phyloP scores from a whole-genome alignment of 2,329 filamentous ascomycete genomes.

The Pseudofabraea citricarpa region DNA sequence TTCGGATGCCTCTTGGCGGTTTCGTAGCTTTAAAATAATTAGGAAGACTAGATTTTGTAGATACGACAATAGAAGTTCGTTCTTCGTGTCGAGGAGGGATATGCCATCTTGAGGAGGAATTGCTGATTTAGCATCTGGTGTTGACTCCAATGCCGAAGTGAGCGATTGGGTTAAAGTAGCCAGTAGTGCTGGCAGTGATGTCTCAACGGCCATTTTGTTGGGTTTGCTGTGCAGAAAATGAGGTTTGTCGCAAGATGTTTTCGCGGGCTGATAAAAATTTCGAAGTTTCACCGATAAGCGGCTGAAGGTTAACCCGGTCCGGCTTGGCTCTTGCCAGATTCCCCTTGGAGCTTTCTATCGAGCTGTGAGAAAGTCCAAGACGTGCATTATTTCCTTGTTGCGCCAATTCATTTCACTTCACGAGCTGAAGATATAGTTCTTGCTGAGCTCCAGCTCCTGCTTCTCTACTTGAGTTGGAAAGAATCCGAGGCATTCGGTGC shows the following conservation, averaged over 20 bases:
- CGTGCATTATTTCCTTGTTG: too few species aligned
- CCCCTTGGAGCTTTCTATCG: too few species aligned
- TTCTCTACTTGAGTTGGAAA: background rate
- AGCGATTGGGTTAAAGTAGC: conserved; percentile 54
- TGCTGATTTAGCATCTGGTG: conserved; percentile 57
- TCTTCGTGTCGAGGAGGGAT: conserved; percentile 91
- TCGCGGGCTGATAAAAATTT: conserved; percentile 1
- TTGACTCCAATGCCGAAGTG: conserved; percentile 56
- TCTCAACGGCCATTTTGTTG: conserved; percentile 41
- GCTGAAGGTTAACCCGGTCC: background rate
- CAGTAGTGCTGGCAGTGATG: conserved; percentile 44
- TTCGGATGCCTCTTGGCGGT: conserved; percentile 30
- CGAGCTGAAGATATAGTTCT: background rate
- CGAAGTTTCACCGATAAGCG: background rate
- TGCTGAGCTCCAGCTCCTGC: background rate
- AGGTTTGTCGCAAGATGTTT: conserved; percentile 1
- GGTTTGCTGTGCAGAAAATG: conserved; percentile 4
- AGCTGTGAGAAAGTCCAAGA: too few species aligned
- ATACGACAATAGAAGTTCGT: conserved; percentile 94
- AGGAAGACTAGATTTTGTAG: conserved; percentile 90
- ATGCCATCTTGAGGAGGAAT: conserved; percentile 80
- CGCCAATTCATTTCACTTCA: too few species aligned
- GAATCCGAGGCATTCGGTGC: background rate
- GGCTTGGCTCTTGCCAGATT: background rate
- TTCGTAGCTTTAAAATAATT: conserved; percentile 74